These are phyloP conservation scores for Diaporthe citrichinensis DNA, from an alignment of 2,329 filamentous ascomycete species.

Conservation along the genomic window DNA sequence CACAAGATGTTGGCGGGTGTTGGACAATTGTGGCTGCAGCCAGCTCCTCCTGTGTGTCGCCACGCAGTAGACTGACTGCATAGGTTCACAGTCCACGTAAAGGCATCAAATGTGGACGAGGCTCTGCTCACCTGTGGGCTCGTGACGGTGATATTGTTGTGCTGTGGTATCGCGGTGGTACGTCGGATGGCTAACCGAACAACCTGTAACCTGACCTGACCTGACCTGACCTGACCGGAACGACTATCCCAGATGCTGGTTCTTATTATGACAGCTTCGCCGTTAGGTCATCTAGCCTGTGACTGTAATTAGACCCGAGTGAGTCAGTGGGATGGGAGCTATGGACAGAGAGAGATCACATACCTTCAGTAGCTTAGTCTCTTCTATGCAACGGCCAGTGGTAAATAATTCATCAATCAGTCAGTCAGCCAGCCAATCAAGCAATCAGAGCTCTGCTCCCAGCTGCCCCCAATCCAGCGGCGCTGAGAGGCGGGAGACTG, in stretches of 20 bases:
- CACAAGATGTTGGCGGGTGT: neutral
- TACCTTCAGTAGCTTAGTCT: neutral
- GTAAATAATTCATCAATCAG: neutral
- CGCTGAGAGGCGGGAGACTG: constrained; percentile 20
- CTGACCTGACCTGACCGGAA: neutral
- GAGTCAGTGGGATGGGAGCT: neutral
- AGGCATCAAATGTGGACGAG: neutral
- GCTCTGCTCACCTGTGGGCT: constrained; percentile 23
- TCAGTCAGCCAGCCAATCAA: neutral
- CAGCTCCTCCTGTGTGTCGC: neutral
- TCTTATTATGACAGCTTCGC: neutral
- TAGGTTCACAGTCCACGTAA: neutral
- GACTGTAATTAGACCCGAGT: neutral
- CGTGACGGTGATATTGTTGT: neutral
- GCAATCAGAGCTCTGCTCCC: neutral
- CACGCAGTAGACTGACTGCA: neutral
- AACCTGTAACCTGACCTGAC: constrained; percentile 4
- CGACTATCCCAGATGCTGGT: neutral
- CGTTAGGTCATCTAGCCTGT: neutral
- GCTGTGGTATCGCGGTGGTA: neutral
- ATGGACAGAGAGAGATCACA: neutral
- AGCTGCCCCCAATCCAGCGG: neutral
- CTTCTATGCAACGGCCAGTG: neutral
- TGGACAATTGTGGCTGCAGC: neutral
- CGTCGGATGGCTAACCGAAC: constrained; percentile 23